Conservation (phyloP, 2,329 filamentous ascomycete species). For the Chalaropsis ovoidea region DNA sequence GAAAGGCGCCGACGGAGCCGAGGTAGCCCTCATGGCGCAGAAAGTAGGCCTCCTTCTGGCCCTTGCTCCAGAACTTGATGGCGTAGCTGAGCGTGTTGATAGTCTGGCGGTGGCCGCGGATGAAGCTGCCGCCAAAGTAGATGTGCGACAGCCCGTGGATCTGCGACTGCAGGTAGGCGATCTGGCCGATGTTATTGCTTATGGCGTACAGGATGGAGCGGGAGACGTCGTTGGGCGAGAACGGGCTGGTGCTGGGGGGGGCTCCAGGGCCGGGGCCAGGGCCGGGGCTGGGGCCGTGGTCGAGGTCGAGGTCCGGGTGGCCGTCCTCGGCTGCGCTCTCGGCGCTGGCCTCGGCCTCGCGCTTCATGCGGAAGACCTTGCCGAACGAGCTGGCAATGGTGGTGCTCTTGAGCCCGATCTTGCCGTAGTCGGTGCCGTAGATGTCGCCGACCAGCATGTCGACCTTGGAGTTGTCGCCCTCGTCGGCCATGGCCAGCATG, state of each 20-base stretch:
- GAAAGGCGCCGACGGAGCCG: slow-evolving; percentile 83
- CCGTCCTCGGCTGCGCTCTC: slow-evolving; percentile 69
- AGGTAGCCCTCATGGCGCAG: slow-evolving; percentile 91
- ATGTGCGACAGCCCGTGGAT: slow-evolving; percentile 86
- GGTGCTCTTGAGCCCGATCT: slow-evolving; percentile 90
- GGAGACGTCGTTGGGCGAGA: slow-evolving; percentile 76
- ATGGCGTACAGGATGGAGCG: slow-evolving; percentile 88
- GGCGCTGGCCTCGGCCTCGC: slow-evolving; percentile 65
- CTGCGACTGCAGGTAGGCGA: slow-evolving; percentile 92
- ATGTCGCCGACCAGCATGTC: slow-evolving; percentile 98
- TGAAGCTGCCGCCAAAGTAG: slow-evolving; percentile 96
- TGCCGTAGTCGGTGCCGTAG: slow-evolving; percentile 89
- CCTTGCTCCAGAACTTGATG: slow-evolving; percentile 95
- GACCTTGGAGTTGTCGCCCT: slow-evolving; percentile 83
- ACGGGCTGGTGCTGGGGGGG: slow-evolving; percentile 40
- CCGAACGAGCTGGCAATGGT: slow-evolving; percentile 95
- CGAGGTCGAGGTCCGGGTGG: no score
- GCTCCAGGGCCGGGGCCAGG: slow-evolving; percentile 20
- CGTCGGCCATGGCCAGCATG: slow-evolving; percentile 85
- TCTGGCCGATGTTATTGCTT: slow-evolving; percentile 96
- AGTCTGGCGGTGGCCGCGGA: slow-evolving; percentile 89
- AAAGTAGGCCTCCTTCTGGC: slow-evolving; percentile 90
- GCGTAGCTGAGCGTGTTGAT: slow-evolving; percentile 97
- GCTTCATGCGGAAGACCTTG: slow-evolving; percentile 90
- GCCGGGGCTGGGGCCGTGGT: neutral